Evolutionary conservation across 768 basidiomycete genomes (phyloP), one percentile per base, ranked within the genome.

Genomic region (Naematelia aurantialba): DNA sequence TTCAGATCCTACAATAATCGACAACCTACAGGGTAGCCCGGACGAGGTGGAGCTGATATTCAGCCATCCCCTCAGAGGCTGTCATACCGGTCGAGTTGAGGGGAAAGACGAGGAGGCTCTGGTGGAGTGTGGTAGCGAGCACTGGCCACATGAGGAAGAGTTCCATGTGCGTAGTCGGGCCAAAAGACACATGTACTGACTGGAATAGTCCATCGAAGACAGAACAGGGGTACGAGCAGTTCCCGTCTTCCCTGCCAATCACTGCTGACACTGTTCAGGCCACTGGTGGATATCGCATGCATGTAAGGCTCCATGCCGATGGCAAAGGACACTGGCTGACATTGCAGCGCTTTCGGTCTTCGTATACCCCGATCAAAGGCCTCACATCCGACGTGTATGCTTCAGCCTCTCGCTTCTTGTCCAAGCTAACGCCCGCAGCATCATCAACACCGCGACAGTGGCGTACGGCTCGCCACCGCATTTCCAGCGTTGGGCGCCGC

Each of bases 91-190:
- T 0, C 69, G 89, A 11, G 76, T 91, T 19, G 84, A 89, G 60
- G 87, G 87, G 0, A 68, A 67, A 1, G 72, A 86, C 19, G 78
- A 81, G 2, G 72, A 71, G 49, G 79, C 81, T 0, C 78, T 92
- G n/a, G 84, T 82, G 1, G 76, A 79, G 19, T 78, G 76, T 1
- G 87, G 85, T 0, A 83, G 83, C 27, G 85, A 86, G 51, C 79
- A 90, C 70, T 94, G 91, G 91, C 84, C 84, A 1, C 91, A 90
- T 62, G 80, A 84, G n/a, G 81, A 82, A 8, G 85, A 86, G 19
- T 78, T 84, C 59, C 82, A 92, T 74, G 91, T 91, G 76, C 52
- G 86, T 31, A 53, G 44, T 4, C 25, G 13, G 42, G 34, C 21
- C 25, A 39, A 25, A 45, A n/a, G n/a, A n/a, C n/a, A n/a, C n/a